Percentiles rank a stretch among this genome's conserved stretches.
Evolutionary conservation across 768 basidiomycete species (phyloP).

Genomic region (Amanita polypyramis): DNA sequence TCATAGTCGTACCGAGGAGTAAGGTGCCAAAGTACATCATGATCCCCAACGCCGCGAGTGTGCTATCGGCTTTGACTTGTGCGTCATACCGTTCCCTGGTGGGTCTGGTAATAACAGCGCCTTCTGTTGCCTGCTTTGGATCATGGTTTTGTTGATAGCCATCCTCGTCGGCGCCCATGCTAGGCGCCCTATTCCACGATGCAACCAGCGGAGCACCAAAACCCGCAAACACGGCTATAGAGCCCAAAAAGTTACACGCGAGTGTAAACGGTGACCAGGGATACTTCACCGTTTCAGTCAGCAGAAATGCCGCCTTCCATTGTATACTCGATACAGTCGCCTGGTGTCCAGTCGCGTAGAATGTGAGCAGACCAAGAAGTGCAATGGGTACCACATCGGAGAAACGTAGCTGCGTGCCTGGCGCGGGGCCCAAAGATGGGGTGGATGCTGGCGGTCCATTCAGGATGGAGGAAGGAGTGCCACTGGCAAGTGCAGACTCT

Average conservation of each 20-base stretch:
- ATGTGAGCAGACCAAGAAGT: slow-evolving; percentile 65
- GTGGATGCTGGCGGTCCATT: slow-evolving; percentile 18
- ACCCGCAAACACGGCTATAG: slow-evolving; percentile 46
- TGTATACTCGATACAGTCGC: slow-evolving; percentile 82
- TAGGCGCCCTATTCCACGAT: slow-evolving; percentile 76
- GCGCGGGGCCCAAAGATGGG: neutral
- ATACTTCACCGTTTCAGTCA: slow-evolving; percentile 59
- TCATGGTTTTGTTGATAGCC: neutral
- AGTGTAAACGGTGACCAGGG: slow-evolving; percentile 70
- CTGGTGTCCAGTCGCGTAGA: slow-evolving; percentile 90
- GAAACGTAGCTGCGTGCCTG: slow-evolving; percentile 37
- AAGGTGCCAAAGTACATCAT: slow-evolving; percentile 60
- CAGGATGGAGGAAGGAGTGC: slow-evolving; percentile 34
- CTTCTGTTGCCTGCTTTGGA: slow-evolving; percentile 4
- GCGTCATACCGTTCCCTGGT: slow-evolving; percentile 16
- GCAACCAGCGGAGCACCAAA: slow-evolving; percentile 63
- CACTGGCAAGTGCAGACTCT: slow-evolving; percentile 37
- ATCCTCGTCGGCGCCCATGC: slow-evolving; percentile 14
- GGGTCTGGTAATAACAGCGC: neutral
- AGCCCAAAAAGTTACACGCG: slow-evolving; percentile 67
- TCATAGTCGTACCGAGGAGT: slow-evolving; percentile 58
- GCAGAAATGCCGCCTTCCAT: slow-evolving; percentile 90
- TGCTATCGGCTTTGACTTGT: slow-evolving; percentile 25
- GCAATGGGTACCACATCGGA: slow-evolving; percentile 64
- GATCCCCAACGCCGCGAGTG: slow-evolving; percentile 51